Evolutionary conservation across 805 yeast species (phyloP), one percentile per base, ranked within the genome.

Genomic region (Yarrowia deformans): DNA sequence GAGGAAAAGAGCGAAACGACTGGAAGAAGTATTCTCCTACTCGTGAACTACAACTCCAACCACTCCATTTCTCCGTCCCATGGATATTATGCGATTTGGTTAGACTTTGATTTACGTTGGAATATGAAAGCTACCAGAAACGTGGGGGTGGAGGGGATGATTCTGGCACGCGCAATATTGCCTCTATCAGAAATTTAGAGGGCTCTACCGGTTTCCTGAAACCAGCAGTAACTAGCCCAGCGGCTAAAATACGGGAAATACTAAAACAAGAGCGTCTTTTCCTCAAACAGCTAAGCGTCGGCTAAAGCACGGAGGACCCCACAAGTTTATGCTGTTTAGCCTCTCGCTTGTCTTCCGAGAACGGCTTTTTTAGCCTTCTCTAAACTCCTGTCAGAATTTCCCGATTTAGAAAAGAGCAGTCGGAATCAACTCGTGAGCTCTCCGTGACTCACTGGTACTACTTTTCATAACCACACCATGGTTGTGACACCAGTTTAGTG

Each of bases 41-140:
- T 4, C 29, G 29, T n/a, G n/a, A n/a, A n/a, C n/a, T n/a, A n/a
- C n/a, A n/a, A n/a, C n/a, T n/a, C n/a, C n/a, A n/a, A n/a, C n/a
- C n/a, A n/a, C n/a, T n/a, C n/a, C n/a, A n/a, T n/a, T n/a, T n/a
- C n/a, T n/a, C n/a, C n/a, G n/a, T n/a, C n/a, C n/a, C n/a, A n/a
- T n/a, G n/a, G n/a, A 18, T 18, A 9, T 8, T 43, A 43, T 29
- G 4, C 18, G 52, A 48, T 29, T 29, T 16, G 52, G 18, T 29
- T 48, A 48, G 34, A 29, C 35, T 48, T 48, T 48, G 35, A 48
- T 48, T 13, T 13, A 48, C 34, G 50, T 46, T 46, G 50, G 35
- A 29, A 48, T 29, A 48, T 48, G 52, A 48, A 48, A 46, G 48
- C 48, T 45, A 45, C 29, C 29, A 23, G 29, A 23, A 23, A 23